Evolutionary conservation across 2,329 filamentous ascomycete species (phyloP).

Genomic region (Neopestalotiopsis clavispora): DNA sequence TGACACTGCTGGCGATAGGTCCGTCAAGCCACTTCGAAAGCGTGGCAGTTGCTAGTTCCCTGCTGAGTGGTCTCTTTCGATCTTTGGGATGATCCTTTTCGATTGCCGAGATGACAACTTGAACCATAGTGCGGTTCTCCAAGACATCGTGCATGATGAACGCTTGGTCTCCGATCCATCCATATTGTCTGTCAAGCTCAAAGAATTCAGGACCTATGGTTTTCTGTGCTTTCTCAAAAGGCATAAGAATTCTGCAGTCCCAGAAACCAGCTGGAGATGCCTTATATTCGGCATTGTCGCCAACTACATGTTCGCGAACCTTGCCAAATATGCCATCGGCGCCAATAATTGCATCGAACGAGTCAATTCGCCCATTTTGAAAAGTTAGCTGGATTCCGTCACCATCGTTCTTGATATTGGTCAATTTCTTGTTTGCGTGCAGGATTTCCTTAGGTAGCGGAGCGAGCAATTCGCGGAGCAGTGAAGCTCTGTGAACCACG

Average conservation of each 20-base stretch:
- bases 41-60: neutral
- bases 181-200: slow-evolving; percentile 23
- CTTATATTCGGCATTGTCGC: slow-evolving; percentile 17
- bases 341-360: slow-evolving; percentile 27
- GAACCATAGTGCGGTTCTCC: slow-evolving; percentile 23
- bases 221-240: slow-evolving; percentile 22
- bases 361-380: slow-evolving; percentile 20
- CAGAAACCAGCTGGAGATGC: slow-evolving; percentile 21
- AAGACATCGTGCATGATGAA: slow-evolving; percentile 25
- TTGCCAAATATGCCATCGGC: slow-evolving; percentile 21
- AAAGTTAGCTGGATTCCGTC: slow-evolving; percentile 21
- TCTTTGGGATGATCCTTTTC: slow-evolving; percentile 20
- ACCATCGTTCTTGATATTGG: slow-evolving; percentile 10
- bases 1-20: neutral
- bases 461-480: slow-evolving; percentile 26
- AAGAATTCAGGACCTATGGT: slow-evolving; percentile 21
- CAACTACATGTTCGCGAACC: slow-evolving; percentile 24
- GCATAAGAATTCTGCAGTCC: slow-evolving; percentile 22
- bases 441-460: slow-evolving; percentile 22
- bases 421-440: slow-evolving; percentile 24
- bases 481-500: slow-evolving; percentile 27
- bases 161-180: slow-evolving; percentile 23
- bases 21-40: neutral
- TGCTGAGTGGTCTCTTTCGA: neutral
- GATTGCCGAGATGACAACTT: slow-evolving; percentile 23